Base-by-base conservation (phyloP, 345 rosid genomes). In the Triadica sebifera region DNA sequence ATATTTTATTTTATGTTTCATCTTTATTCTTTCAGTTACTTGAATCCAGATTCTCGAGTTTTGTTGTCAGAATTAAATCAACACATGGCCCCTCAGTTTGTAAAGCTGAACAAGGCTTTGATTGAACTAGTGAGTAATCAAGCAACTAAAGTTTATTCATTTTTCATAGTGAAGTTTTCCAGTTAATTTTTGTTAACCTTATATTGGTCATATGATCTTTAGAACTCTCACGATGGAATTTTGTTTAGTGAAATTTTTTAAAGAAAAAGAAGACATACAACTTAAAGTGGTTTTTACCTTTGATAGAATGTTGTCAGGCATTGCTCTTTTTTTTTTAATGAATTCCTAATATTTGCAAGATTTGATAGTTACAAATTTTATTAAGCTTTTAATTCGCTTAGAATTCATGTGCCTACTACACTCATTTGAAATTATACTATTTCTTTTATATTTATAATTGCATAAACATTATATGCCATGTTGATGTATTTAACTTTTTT, bases 71-170 rank as follows among this genome's bases (percentile, higher is more conserved):
- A 91, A 84, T 73, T 92, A 78, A 92, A 94, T 81, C 68, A 85
- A 77, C 82, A 60, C 62, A 92, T 94, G 98, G 94, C 87, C 78
- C 92, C 99, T 74, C 93, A 83, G 71, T 95, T 81, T 86, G 82
- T 80, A 17, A 93, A 87, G 80, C 83, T 93, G 70, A 93, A 95
- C 80, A 91, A 95, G 84, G 84, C 91, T 79, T 80, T 91, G 82
- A 86, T 89, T 24, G 96, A 91, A 68, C 74, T 88, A 91, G 98
- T 93, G 73, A 78, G 87, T 68, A 13, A 73, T 66, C 19, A 52
- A 52, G 51, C 57, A 12, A 38, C 65, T 70, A 34, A 43, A 46
- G 56, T 53, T 64, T 41, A 49, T 34, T 71, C 29, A 9, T 72
- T 53, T 7, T 29, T n/a, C 34, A 50, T 41, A 8, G 46, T 13